Conservation (phyloP, 2,329 filamentous ascomycete species). For the Calcarisporium arbuscula region DNA sequence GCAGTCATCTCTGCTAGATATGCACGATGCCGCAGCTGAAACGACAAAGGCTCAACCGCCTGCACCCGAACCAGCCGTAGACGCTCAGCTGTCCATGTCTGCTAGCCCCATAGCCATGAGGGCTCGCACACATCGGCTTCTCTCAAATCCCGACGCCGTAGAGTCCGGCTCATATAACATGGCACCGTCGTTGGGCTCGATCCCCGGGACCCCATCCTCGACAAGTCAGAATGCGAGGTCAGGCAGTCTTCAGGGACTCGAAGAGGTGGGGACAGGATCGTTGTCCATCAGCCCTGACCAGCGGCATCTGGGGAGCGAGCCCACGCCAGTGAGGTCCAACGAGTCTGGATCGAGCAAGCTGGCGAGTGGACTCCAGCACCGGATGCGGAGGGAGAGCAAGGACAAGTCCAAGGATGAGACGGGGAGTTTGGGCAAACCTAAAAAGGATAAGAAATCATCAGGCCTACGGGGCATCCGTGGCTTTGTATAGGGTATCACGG, state of each 20-base stretch:
- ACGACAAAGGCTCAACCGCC: slow-evolving; percentile 11
- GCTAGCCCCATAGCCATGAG: slow-evolving; percentile 33
- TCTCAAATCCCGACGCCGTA: slow-evolving; percentile 38
- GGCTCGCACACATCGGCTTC: slow-evolving; percentile 30
- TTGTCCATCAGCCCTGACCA: slow-evolving; percentile 29
- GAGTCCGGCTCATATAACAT: slow-evolving; percentile 37
- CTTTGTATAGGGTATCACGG: slow-evolving; percentile 23
- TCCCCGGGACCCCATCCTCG: slow-evolving; percentile 20
- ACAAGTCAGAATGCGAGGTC: slow-evolving; percentile 25
- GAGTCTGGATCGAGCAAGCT: slow-evolving; percentile 11
- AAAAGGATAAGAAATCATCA: slow-evolving; percentile 30
- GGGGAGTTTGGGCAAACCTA: slow-evolving; percentile 19
- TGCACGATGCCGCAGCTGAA: slow-evolving; percentile 28
- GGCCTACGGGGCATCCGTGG: slow-evolving; percentile 36
- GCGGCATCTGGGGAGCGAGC: slow-evolving; percentile 41
- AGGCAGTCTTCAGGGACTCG: slow-evolving; percentile 30
- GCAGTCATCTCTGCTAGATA: slow-evolving; percentile 43
- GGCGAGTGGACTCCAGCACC: slow-evolving; percentile 41
- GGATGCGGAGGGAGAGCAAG: slow-evolving; percentile 41
- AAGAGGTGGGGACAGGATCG: slow-evolving; percentile 19
- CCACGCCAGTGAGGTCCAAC: slow-evolving; percentile 11
- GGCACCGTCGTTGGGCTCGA: slow-evolving; percentile 33
- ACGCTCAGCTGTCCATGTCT: slow-evolving; percentile 29
- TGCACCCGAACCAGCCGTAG: slow-evolving; percentile 20
- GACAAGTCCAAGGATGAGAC: slow-evolving; percentile 39